Percentiles rank a stretch among this genome's conserved stretches.
phyloP scores from a whole-genome alignment of 2,329 filamentous ascomycete species.

The Fusarium sublunatum region DNA sequence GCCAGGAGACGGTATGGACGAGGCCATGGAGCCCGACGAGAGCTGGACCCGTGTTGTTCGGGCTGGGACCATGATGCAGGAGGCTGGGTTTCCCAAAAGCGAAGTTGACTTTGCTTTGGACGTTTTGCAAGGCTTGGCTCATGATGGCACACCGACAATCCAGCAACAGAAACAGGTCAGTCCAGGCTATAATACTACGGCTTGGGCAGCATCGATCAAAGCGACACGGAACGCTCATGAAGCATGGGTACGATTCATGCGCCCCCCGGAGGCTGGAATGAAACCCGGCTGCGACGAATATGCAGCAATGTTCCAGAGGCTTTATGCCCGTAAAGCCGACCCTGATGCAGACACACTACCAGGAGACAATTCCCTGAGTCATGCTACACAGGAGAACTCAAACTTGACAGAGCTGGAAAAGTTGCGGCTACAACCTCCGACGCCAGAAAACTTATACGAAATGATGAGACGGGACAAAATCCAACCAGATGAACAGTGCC shows the following conservation, averaged over 20 bases:
- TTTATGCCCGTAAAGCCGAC: constrained; percentile 53
- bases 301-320: constrained; percentile 69
- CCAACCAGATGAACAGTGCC: constrained; percentile 60
- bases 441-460: constrained; percentile 66
- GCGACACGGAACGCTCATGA: constrained; percentile 71
- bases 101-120: constrained; percentile 62
- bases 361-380: constrained; percentile 69
- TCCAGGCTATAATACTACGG: constrained; percentile 31
- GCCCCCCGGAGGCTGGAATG: constrained; percentile 50
- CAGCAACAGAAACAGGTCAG: constrained; percentile 55
- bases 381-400: constrained; percentile 50
- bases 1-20: constrained; percentile 69
- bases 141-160: constrained; percentile 66
- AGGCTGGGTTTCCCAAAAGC: constrained; percentile 64
- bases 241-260: constrained; percentile 66
- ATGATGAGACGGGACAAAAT: constrained; percentile 66
- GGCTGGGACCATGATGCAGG: constrained; percentile 65
- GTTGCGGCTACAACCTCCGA: constrained; percentile 70
- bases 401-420: constrained; percentile 74
- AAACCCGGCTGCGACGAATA: constrained; percentile 61
- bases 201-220: constrained; percentile 67
- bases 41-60: constrained; percentile 65
- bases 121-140: constrained; percentile 63
- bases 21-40: constrained; percentile 61
- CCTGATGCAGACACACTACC: constrained; percentile 55